Evolutionary conservation across 2,329 filamentous ascomycete genomes (phyloP), one percentile per base, ranked within the genome.

Genomic region (Fonsecaea nubica): DNA sequence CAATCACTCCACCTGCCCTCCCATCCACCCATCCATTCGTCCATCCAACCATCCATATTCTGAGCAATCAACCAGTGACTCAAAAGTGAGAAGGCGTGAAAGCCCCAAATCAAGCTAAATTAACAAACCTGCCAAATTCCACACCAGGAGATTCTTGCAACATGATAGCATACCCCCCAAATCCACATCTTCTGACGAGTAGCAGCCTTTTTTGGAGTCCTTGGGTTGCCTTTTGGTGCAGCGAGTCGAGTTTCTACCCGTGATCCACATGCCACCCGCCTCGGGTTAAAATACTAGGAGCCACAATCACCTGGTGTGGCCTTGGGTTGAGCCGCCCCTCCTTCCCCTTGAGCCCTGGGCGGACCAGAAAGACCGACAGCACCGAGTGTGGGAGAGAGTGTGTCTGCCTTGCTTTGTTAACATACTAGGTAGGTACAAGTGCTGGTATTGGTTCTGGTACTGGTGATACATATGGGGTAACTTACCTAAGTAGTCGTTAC

Each of bases 291-390:
- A 3, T 48, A 30, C 6, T 40, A 53, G 13, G n/a, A 48, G 45
- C 45, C 58, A 61, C 48, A 61, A 61, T 61, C 58, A 61, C 58
- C 45, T 61, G 45, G 50, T 48, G 9, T 50, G 8, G 18, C 12
- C 38, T 59, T 25, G 25, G 25, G 25, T 25, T 25, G 25, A 25
- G 25, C 25, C 57, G 35, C 35, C 35, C 35, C 35, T 12, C 35
- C 35, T 12, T 12, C 18, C 40, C 42, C 45, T 21, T 50, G 25
- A 3, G 25, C 25, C 25, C 25, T 25, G 25, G 18, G 45, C 21
- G 40, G 45, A 50, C 45, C 9, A 10, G 10, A 2, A 50, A 25
- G 45, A 50, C 45, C 45, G 18, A 50, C 45, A 50, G n/a, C 45
- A 9, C 45, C 45, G 45, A 50, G 45, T 50, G 45, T 6, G 21